phyloP scores from a whole-genome alignment of 2,329 filamentous ascomycete genomes.

The Trichoderma koningiopsis region DNA sequence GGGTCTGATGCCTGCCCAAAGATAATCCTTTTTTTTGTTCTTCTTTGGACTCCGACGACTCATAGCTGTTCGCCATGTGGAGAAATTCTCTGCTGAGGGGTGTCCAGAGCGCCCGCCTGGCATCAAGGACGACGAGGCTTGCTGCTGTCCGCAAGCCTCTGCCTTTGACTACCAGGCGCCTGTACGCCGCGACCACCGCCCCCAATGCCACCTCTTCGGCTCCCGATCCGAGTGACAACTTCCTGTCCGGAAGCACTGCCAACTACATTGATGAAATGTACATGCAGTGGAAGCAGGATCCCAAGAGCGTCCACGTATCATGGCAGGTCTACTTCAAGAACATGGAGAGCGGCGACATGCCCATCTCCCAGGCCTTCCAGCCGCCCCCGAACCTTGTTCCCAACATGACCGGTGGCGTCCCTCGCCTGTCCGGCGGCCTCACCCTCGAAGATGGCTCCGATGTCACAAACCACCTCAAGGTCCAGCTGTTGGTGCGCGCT shows the following conservation, averaged over 20 bases:
- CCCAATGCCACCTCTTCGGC: constrained; percentile 51
- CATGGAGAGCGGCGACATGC: constrained; percentile 98
- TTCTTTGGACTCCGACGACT: constrained; percentile 1
- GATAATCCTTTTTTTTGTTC: constrained; percentile 32
- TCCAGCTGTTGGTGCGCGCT: constrained; percentile 92
- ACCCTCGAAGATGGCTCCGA: constrained; percentile 73
- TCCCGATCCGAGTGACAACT: constrained; percentile 88
- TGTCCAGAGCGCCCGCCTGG: constrained; percentile 23
- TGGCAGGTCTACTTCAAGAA: constrained; percentile 99
- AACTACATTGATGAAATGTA: constrained; percentile 99
- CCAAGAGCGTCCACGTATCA: constrained; percentile 90
- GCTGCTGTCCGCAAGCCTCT: constrained; percentile 51
- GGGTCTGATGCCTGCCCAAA: constrained; percentile 32
- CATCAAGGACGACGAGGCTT: constrained; percentile 38
- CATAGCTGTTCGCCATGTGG: constrained; percentile 22
- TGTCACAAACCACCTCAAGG: constrained; percentile 95
- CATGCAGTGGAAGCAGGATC: constrained; percentile 93
- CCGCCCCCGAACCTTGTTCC: constrained; percentile 92
- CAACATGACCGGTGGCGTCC: constrained; percentile 75
- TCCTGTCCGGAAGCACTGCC: constrained; percentile 93
- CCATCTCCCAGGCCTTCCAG: constrained; percentile 94
- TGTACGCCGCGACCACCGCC: constrained; percentile 48
- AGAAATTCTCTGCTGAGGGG: constrained; percentile 22
- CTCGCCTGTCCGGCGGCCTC: constrained; percentile 69
- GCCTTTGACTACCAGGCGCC: constrained; percentile 53